Evolutionary conservation across 1,284 basidiomycete genomes (phyloP), one percentile per base, ranked within the genome.

Genomic region (Somion occarium): DNA sequence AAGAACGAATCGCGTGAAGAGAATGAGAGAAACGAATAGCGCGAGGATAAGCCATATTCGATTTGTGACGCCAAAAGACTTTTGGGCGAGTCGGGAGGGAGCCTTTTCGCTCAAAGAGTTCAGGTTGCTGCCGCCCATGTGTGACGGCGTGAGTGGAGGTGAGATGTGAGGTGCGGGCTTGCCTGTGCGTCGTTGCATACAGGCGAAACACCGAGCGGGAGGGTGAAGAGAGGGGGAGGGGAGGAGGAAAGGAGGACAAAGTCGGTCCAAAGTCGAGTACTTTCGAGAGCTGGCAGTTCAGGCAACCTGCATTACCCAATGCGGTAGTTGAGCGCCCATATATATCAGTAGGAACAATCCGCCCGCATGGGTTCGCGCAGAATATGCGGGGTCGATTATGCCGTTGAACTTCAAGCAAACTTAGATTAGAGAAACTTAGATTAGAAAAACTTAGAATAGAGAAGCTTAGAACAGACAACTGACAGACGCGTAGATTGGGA

Each of bases 11-110:
- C 82, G 82, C 5, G 85, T 84, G 64, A 90, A 70, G 42, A 75
- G 64, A 55, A 91, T 59, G 56, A 93, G 68, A 59, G 75, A 73
- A 44, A 85, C 60, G 56, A 89, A 72, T 51, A 77, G 67, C 26
- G 73, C 62, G 50, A 92, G 59, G 59, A 91, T 73, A 60, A 80
- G 68, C 83, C 86, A 89, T 68, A 91, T 84, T 53, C 88, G 79
- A 64, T 81, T 81, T 3, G 80, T 80, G 57, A 85, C 73, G 53
- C 81, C 82, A 53, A 85, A 66, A 42, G 65, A 77, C 57, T 80
- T 81, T 59, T 78, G 78, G 62, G 69, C 72, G 58, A 82, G 71
- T 51, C 77, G 73, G 2, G 77, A 76, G 41, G 62, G 64, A 2
- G 63, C 57, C 61, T 79, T 80, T 57, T 83, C 74, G 52, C 68